These are phyloP conservation scores for Trichoderma sp. DNA, from an alignment of 2,329 filamentous ascomycete species.

Conservation along the genomic window DNA sequence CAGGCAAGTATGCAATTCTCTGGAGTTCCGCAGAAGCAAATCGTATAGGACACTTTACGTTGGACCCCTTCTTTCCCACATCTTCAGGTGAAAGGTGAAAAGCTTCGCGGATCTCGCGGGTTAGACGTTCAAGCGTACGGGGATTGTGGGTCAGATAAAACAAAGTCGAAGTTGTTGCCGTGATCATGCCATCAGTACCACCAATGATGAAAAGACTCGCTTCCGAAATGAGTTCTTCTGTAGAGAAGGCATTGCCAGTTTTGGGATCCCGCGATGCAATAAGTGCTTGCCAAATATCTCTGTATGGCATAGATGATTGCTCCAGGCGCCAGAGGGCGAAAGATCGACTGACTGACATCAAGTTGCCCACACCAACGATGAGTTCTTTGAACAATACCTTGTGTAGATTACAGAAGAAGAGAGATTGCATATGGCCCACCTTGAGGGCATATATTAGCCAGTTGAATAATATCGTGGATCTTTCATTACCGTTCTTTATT, in stretches of 20 bases:
- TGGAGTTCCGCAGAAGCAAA: slow-evolving; percentile 22
- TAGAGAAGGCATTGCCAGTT: slow-evolving; percentile 18
- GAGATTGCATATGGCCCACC: slow-evolving; percentile 24
- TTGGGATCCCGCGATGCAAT: slow-evolving; percentile 23
- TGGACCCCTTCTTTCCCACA: neutral
- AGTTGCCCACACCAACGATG: slow-evolving; percentile 18
- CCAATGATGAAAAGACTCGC: slow-evolving; percentile 23
- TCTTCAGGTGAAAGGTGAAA: slow-evolving; percentile 10
- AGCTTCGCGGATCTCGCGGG: slow-evolving; percentile 19
- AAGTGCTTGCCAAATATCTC: slow-evolving; percentile 23
- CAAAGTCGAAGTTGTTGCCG: slow-evolving; percentile 17
- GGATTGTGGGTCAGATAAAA: slow-evolving; percentile 24
- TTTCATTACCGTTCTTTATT: neutral
- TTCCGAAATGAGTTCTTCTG: slow-evolving; percentile 24
- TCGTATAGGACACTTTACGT: slow-evolving; percentile 18
- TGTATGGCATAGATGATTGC: slow-evolving; percentile 16
- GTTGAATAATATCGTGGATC: neutral
- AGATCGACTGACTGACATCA: slow-evolving; percentile 15
- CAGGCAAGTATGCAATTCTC: slow-evolving; percentile 16
- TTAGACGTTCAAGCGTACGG: slow-evolving; percentile 14
- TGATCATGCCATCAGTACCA: slow-evolving; percentile 23
- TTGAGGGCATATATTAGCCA: neutral
- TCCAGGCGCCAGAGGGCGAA: slow-evolving; percentile 18
- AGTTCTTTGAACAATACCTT: slow-evolving; percentile 23
- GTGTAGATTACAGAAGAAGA: slow-evolving; percentile 22